Base-by-base conservation (phyloP, 1,284 basidiomycete species). In the Cutaneotrichosporon spelunceum region DNA sequence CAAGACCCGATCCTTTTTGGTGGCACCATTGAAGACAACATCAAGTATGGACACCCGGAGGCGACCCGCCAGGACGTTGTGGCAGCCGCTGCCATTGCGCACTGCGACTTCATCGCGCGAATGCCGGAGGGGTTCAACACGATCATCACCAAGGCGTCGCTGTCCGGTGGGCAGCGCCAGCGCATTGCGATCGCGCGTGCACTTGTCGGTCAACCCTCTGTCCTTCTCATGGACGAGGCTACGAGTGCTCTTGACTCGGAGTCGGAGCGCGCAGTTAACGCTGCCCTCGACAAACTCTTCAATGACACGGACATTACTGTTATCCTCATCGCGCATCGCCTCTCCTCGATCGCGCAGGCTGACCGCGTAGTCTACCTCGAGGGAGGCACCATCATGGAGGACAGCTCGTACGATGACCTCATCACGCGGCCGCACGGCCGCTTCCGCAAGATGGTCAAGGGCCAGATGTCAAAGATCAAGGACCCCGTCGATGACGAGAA, bases 1-100 rank as follows among this genome's bases (percentile, higher is more conserved):
- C 76, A 78, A 64, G 76, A 78, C 63, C 93, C 93, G 0, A 87
- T 86, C 0, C 82, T 97, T 0, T 96, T 96, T 75, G 88, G 89
- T 0, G 91, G 87, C 0, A 86, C 87, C 4, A 87, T 91, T 70
- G 82, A 80, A 61, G 83, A 84, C 47, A 96, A 97, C 73, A 91
- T 97, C 66, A 89, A 74, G 23, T 78, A 78, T 57, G 76, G 76
- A 1, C 72, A 74, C 45, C 66, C 74, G 2, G 66, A 72, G 23
- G 72, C 74, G 6, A 70, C 72, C 2, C 62, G 70, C 45, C 69
- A 69, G 27, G 75, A 77, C 53, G 70, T 78, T 24, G 68, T 71
- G 39, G 61, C 61, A 10, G 76, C 76, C 8, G 76, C 76, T 8
- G 59, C 67, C 30, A 70, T 75, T 11, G 76, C 76, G 1, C 73